A percentile compares a stretch with the other conserved stretches of the same genome.
Conservation (phyloP, 2,329 filamentous ascomycete species). For the Fusarium humuli region DNA sequence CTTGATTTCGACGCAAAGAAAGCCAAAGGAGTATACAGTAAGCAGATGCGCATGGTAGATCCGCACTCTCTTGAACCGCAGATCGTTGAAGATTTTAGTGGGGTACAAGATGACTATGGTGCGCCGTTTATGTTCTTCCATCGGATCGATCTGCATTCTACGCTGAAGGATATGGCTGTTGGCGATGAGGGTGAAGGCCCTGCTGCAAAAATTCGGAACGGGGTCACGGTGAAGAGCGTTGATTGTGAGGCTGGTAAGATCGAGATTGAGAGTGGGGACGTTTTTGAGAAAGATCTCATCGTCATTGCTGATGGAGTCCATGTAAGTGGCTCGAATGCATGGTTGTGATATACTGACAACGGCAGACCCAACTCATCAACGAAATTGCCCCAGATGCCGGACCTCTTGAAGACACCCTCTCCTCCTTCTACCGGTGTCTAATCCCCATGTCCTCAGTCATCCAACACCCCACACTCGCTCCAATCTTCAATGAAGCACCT, state of each 20-base stretch:
- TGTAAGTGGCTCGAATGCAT: not conserved
- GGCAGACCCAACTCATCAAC: not conserved
- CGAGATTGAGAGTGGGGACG: rapidly evolving
- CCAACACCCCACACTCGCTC: not conserved
- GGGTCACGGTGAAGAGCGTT: rapidly evolving
- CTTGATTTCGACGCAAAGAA: no score
- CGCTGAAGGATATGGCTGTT: not conserved
- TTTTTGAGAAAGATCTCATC: not conserved
- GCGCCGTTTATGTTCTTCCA: constrained; percentile 1
- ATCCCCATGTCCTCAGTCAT: not conserved
- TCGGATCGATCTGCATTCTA: not conserved
- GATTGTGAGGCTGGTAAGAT: rapidly evolving
- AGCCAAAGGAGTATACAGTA: not conserved
- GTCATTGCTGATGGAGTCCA: not conserved
- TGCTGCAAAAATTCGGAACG: not conserved
- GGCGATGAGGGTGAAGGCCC: not conserved
- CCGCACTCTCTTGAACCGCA: not conserved
- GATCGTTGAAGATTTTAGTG: not conserved
- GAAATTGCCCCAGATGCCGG: rapidly evolving
- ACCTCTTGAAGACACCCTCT: not conserved
- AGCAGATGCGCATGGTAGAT: constrained; percentile 14
- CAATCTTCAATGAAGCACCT: not conserved
- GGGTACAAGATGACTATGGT: not conserved
- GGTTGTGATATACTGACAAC: no score
- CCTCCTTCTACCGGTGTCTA: constrained; percentile 9